Evolutionary conservation across 371 early-diverging fungal species (phyloP).

Genomic region (Syncephalastrum contaminatum): DNA sequence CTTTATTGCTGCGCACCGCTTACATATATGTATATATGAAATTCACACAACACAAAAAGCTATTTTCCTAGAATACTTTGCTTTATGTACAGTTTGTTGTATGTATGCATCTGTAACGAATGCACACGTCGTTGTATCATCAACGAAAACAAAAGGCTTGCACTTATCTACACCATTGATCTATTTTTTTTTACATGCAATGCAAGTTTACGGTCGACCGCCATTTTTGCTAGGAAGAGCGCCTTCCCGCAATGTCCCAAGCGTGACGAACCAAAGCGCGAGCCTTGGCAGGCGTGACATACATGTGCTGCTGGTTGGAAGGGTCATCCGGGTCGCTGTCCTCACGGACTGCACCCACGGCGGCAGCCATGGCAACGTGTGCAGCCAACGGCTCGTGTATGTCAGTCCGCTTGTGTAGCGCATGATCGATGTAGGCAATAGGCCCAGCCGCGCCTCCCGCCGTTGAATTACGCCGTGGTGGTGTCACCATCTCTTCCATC

Average conservation of each 20-base stretch:
- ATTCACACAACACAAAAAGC: too few relatives aligned
- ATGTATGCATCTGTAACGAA: too few relatives aligned
- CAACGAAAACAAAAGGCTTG: too few relatives aligned
- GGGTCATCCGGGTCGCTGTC: slow-evolving; percentile 2
- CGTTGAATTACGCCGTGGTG: slow-evolving; percentile 3
- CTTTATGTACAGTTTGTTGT: background rate
- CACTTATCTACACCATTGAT: background rate
- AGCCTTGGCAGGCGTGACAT: slow-evolving; percentile 30
- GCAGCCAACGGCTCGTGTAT: slow-evolving; percentile 26
- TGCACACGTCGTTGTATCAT: too few relatives aligned
- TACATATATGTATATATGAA: too few relatives aligned
- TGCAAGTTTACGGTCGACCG: background rate
- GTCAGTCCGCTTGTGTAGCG: slow-evolving; percentile 21
- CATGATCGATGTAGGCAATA: slow-evolving; percentile 24
- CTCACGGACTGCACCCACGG: slow-evolving; percentile 20
- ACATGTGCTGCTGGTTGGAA: slow-evolving; percentile 16
- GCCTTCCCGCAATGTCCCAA: too few relatives aligned
- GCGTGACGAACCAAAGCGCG: slow-evolving; percentile 29
- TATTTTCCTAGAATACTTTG: background rate
- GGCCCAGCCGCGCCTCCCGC: slow-evolving; percentile 14
- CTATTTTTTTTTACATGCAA: background rate
- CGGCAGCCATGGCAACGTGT: slow-evolving; percentile 25
- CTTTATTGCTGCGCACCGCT: too few relatives aligned
- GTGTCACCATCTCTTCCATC: slow-evolving; percentile 5
- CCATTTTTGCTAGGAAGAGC: slow-evolving; percentile 7